Conservation (phyloP, 2,329 filamentous ascomycete genomes). For the Ophiocordyceps camponoti-rufipedis region DNA sequence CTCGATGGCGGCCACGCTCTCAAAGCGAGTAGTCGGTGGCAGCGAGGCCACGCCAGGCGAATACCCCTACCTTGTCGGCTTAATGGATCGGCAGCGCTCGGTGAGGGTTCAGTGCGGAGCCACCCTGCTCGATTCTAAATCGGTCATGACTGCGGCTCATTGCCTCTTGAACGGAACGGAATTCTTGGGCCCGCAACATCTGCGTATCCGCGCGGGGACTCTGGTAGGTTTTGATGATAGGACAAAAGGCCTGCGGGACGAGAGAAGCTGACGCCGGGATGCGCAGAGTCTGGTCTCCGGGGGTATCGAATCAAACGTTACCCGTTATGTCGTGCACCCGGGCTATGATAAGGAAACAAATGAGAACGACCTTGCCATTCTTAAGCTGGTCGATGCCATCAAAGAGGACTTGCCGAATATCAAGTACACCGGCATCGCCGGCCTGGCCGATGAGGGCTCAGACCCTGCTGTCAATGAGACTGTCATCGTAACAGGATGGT, state of each 20-base stretch:
- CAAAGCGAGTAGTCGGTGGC: background rate
- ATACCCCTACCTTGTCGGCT: background rate
- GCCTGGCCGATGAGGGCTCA: background rate
- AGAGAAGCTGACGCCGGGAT: background rate
- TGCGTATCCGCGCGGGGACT: background rate
- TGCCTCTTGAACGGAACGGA: background rate
- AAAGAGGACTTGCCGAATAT: background rate
- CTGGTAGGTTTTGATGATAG: background rate
- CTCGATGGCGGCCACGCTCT: background rate
- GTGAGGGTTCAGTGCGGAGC: background rate
- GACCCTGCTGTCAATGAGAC: background rate
- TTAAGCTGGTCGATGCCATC: background rate
- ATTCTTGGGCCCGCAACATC: background rate
- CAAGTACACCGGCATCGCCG: background rate
- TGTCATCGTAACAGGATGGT: background rate
- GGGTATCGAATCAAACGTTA: too few species aligned
- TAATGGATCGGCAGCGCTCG: background rate
- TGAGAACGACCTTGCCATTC: background rate
- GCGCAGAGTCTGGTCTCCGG: too few species aligned
- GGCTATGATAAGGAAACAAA: background rate
- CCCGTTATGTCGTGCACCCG: background rate
- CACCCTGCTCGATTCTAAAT: background rate
- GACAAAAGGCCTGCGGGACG: background rate
- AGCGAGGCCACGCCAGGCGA: background rate
- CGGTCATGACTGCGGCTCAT: background rate